Evolutionary conservation across 768 basidiomycete species (phyloP), one percentile per base, ranked within the genome.

Genomic region (Tephrocybe sp.): DNA sequence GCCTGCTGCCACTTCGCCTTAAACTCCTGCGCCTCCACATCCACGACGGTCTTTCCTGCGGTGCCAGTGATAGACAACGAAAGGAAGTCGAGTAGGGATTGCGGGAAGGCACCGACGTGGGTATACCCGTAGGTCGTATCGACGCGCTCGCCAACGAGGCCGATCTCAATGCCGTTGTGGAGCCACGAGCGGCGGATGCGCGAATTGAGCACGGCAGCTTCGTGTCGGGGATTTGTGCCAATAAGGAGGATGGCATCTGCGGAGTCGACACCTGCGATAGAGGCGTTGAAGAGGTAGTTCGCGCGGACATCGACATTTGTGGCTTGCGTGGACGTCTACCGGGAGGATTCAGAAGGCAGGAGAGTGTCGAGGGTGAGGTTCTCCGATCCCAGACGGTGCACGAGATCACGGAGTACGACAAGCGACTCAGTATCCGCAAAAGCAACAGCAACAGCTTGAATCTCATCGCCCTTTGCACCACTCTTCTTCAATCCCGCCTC

Each of bases 211-310:
- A 98, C 95, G 18, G 97, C 89, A 4, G 94, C 97, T 69, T 99
- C 97, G 65, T 98, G 95, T 17, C 97, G 80, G 9, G 96, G 96
- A 72, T 98, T 97, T 37, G 94, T 97, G 50, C 96, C 97, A 59
- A 98, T 84, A 24, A 99, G 82, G 7, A 98, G 83, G 58, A 99
- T 91, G 17, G 73, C 91, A 60, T 99, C 97, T 20, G 97, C 95
- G 17, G n/a, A 18, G 38, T 97, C 97, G 23, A 96, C 78, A 20
- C 90, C 90, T 23, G 93, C 85, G 52, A 99, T 93, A 20, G 89
- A 92, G 8, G 88, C 76, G 72, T 98, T 98, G 79, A 99, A 97
- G 33, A 96, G 84, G 71, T 97, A 98, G 73, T 96, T 98, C 12
- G 93, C 90, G 51, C 97, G 90, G 48, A 96, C 75, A 61, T 98